Percentiles rank a stretch among this genome's conserved stretches.
Evolutionary conservation across 306 rosid species (phyloP).

Genomic region (Chamaecrista fasciculata): DNA sequence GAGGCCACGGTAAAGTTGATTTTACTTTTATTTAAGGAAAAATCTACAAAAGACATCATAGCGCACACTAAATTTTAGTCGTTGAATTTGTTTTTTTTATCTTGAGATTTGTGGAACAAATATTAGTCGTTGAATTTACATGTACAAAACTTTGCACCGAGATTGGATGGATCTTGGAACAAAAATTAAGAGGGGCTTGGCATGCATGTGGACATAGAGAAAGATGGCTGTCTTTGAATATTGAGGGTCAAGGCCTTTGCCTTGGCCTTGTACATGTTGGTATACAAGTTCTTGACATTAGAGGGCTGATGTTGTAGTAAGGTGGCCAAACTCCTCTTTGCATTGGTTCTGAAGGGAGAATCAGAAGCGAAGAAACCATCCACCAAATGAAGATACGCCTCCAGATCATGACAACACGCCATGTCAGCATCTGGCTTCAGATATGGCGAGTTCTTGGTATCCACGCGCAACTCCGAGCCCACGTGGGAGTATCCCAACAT

Average conservation of each 20-base stretch:
- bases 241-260: constrained; percentile 59
- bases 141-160: too few relatives aligned
- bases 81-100: too few relatives aligned
- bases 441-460: constrained; percentile 83
- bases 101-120: too few relatives aligned
- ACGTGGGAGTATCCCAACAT: constrained; percentile 76
- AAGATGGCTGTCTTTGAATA: constrained; percentile 37
- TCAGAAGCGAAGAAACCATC: constrained; percentile 87
- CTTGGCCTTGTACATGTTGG: constrained; percentile 66
- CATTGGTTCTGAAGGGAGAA: constrained; percentile 78
- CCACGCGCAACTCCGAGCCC: constrained; percentile 70
- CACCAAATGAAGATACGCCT: constrained; percentile 88
- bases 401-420: constrained; percentile 88
- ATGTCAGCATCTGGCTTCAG: constrained; percentile 84
- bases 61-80: too few relatives aligned
- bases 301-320: constrained; percentile 69
- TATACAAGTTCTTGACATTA: constrained; percentile 77
- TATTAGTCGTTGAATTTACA: too few relatives aligned
- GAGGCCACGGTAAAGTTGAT: too few relatives aligned
- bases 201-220: constrained; percentile 50
- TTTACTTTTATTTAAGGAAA: too few relatives aligned
- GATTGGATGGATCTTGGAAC: too few relatives aligned
- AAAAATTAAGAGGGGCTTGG: constrained; percentile 79
- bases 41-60: too few relatives aligned
- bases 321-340: constrained; percentile 75